These are phyloP conservation scores for Citrus inodora DNA, from an alignment of 345 rosid genomes.

Conservation along the genomic window DNA sequence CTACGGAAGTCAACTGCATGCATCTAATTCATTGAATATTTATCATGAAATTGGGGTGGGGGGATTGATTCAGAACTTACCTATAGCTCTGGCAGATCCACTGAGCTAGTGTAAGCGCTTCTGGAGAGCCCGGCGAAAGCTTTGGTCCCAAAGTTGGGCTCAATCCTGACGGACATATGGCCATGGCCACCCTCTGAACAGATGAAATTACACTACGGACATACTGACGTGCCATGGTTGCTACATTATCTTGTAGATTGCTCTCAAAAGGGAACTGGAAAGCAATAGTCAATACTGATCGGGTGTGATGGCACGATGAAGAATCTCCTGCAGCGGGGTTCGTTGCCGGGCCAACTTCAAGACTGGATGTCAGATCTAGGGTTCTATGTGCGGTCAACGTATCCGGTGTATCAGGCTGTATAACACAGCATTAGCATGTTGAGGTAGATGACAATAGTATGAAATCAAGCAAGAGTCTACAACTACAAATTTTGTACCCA, in stretches of 20 bases:
- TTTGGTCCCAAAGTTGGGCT: slow-evolving; percentile 64
- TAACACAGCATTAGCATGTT: slow-evolving; percentile 8
- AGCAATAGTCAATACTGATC: slow-evolving; percentile 95
- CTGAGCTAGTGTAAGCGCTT: slow-evolving; percentile 83
- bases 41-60: neutral
- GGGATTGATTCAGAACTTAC: slow-evolving; percentile 24
- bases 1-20: neutral
- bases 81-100: slow-evolving; percentile 93
- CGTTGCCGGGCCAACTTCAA: slow-evolving; percentile 76
- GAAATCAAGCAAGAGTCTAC: neutral
- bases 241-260: slow-evolving; percentile 88
- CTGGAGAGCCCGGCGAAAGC: slow-evolving; percentile 83
- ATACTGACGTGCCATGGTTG: slow-evolving; percentile 92
- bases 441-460: neutral
- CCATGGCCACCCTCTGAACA: slow-evolving; percentile 96
- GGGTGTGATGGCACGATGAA: slow-evolving; percentile 37
- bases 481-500: neutral
- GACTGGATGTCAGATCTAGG: slow-evolving; percentile 88
- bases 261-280: slow-evolving; percentile 94
- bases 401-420: slow-evolving; percentile 67
- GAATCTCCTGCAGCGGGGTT: slow-evolving; percentile 52
- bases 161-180: slow-evolving; percentile 83
- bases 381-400: slow-evolving; percentile 56
- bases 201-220: slow-evolving; percentile 87
- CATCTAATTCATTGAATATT: neutral